A percentile compares a stretch with the other conserved stretches of the same genome.
phyloP scores from a whole-genome alignment of 140 eudicot species.

The Oenanthe javanica region DNA sequence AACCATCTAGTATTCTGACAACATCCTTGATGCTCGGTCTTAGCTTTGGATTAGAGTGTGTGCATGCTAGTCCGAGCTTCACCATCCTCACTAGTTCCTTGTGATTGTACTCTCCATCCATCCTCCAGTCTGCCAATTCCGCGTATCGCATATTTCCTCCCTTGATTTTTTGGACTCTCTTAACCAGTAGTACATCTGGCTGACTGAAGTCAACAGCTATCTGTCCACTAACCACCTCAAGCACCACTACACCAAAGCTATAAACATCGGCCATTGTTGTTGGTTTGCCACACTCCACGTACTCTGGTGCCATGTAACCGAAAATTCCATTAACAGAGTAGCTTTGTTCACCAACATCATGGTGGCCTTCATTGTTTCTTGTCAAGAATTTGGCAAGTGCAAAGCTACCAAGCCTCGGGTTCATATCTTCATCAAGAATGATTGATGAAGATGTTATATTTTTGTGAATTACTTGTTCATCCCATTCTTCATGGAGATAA shows the following conservation, averaged over 20 bases:
- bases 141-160: constrained; percentile 28
- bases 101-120: constrained; percentile 48
- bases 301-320: constrained; percentile 89
- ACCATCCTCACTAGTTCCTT: constrained; percentile 53
- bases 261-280: constrained; percentile 81
- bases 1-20: constrained; percentile 69
- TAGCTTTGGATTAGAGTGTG: constrained; percentile 52
- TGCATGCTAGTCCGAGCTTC: constrained; percentile 74
- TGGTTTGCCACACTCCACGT: constrained; percentile 73
- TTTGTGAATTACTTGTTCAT: constrained; percentile 83
- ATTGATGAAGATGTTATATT: constrained; percentile 80
- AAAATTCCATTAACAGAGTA: constrained; percentile 73
- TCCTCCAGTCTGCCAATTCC: constrained; percentile 52
- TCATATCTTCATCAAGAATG: constrained; percentile 60
- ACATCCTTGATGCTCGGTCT: constrained; percentile 73
- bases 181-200: constrained; percentile 54
- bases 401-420: constrained; percentile 77
- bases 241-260: constrained; percentile 84
- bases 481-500: constrained; percentile 99
- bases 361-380: constrained; percentile 61
- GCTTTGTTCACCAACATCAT: constrained; percentile 37
- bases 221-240: constrained; percentile 72
- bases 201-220: constrained; percentile 79
- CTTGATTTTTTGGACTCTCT: constrained; percentile 42
- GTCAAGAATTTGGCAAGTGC: constrained; percentile 80